Base-by-base conservation (phyloP, 2,329 filamentous ascomycete genomes). In the Plectosphaerella cucumerina region DNA sequence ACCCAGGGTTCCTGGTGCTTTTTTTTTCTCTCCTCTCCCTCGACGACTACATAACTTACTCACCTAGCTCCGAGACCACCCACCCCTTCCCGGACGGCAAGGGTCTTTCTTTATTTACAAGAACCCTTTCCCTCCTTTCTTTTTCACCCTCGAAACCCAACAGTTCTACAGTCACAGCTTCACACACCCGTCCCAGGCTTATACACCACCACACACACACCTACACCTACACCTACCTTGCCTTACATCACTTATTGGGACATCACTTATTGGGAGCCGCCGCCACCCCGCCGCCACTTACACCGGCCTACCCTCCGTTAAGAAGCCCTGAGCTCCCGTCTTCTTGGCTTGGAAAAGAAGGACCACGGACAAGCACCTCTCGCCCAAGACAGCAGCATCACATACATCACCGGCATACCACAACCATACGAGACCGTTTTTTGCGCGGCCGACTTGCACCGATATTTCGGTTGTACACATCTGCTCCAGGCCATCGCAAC, bases 1-100 rank as follows among this genome's bases (percentile, higher is more conserved):
- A 47, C 45, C 45, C 10, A 47, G 45, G 45, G 45, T 39, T 47
- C 45, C 45, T 17, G 45, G 45, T 37, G 33, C 37, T 47, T 47
- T n/a, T 39, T 22, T 35, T 34, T 34, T 23, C 35, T 20, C n/a
- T 33, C 31, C 18, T 17, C 35, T 33, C 44, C 31, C 18, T 37
- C 33, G 33, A 47, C 34, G 33, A 47, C 33, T 47, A 33, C 34
- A 37, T 39, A 39, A n/a, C 23, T 39, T 17, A n/a, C 26, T 18
- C 31, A 39, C 21, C 23, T 39, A 23, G 21, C 26, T 18, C 31
- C 44, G 33, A 39, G 35, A n/a, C 35, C 35, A 39, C 35, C 35
- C 35, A 15, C 15, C 31, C 14, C 35, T 18, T 39, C 14, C 35
- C n/a, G 15, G 14, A 39, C 35, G 26, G 26, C 26, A 31, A 31